These are phyloP conservation scores for Candida tropicalis DNA, from an alignment of 1,139 yeast genomes.

Conservation along the genomic window DNA sequence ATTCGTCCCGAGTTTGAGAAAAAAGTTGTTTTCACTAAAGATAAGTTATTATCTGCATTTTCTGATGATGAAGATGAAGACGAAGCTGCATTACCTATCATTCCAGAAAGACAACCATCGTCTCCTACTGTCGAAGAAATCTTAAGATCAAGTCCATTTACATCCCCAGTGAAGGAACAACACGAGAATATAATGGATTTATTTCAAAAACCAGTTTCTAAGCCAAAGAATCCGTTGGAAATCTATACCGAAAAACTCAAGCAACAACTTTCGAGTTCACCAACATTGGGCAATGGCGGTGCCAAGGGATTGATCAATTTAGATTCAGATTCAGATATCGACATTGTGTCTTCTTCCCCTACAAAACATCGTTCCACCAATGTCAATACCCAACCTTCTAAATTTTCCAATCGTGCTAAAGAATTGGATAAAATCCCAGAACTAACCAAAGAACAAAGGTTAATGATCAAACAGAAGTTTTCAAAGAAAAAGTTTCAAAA, in stretches of 20 bases:
- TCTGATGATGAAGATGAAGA: conserved; percentile 30
- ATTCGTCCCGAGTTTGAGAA: conserved; percentile 38
- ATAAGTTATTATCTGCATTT: conserved; percentile 37
- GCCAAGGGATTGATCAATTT: conserved; percentile 21
- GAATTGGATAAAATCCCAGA: conserved; percentile 29
- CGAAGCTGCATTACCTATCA: too few species aligned
- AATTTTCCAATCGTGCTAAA: conserved; percentile 16
- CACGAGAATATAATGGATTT: conserved; percentile 21
- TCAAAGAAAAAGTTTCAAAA: conserved; percentile 22
- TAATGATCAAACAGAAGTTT: conserved; percentile 39
- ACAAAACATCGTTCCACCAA: conserved; percentile 9
- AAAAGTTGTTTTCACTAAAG: conserved; percentile 32
- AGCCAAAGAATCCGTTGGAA: conserved; percentile 35
- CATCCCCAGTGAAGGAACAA: conserved; percentile 35
- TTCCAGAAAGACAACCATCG: conserved; percentile 10
- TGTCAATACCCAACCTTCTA: conserved; percentile 5
- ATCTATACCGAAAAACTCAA: conserved; percentile 38
- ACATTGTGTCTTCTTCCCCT: conserved; percentile 16
- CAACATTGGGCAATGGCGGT: conserved; percentile 20
- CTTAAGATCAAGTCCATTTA: conserved; percentile 19
- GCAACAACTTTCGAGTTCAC: conserved; percentile 27
- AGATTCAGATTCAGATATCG: conserved; percentile 24
- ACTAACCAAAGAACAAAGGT: conserved; percentile 39
- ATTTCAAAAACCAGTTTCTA: conserved; percentile 16
- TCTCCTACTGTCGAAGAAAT: conserved; percentile 15